phyloP scores from a whole-genome alignment of 2,329 filamentous ascomycete genomes.

The Ophiocordyceps camponoti-rufipedis region DNA sequence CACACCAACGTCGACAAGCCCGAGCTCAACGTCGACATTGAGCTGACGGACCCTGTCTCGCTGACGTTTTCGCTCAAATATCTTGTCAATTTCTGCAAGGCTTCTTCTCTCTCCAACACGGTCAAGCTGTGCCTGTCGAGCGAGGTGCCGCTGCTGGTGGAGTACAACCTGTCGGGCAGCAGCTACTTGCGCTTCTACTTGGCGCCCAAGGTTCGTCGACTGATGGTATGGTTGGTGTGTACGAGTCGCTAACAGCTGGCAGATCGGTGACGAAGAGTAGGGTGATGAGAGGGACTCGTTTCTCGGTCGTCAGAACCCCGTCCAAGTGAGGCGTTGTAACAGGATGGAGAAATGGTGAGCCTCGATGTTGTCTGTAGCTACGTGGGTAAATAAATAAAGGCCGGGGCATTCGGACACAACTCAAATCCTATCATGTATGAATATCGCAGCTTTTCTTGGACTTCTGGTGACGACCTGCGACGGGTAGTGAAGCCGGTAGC shows the following conservation, averaged over 20 bases:
- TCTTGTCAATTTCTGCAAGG: slow-evolving; percentile 99
- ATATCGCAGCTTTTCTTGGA: too few species aligned
- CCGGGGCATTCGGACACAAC: too few species aligned
- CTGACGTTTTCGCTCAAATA: slow-evolving; percentile 99
- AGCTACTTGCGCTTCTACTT: slow-evolving; percentile 95
- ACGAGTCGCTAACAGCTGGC: not conserved
- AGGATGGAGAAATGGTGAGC: not conserved
- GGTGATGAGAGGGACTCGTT: not conserved
- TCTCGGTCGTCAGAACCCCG: too few species aligned
- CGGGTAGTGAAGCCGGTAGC: too few species aligned
- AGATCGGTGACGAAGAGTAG: slow-evolving; percentile 24
- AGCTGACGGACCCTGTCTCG: slow-evolving; percentile 78
- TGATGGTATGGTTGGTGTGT: slow-evolving; percentile 10
- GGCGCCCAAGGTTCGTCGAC: slow-evolving; percentile 68
- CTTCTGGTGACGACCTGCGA: too few species aligned
- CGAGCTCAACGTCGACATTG: slow-evolving; percentile 69
- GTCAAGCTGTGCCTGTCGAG: slow-evolving; percentile 92
- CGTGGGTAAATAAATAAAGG: too few species aligned
- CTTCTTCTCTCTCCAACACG: slow-evolving; percentile 57
- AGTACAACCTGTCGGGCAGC: slow-evolving; percentile 66
- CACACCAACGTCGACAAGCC: slow-evolving; percentile 84
- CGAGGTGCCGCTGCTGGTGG: slow-evolving; percentile 89
- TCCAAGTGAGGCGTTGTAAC: not conserved
- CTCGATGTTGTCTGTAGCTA: not conserved
- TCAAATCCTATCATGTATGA: too few species aligned